Evolutionary conservation across 352 stramenopile species (phyloP).

Genomic region (Globisporangium parvum): DNA sequence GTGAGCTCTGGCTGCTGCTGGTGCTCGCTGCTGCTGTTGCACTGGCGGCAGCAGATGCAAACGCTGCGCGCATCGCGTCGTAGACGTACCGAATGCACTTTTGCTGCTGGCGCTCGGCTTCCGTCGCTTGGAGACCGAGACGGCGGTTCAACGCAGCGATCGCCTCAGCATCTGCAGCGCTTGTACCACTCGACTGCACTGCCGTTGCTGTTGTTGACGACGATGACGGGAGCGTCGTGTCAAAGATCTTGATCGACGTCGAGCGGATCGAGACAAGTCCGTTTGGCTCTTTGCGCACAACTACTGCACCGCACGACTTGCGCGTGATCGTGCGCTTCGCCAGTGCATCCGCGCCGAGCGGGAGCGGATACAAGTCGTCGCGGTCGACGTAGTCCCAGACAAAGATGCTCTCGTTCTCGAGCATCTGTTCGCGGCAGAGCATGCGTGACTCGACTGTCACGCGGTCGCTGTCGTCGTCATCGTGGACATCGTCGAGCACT

Average conservation of each 20-base stretch:
- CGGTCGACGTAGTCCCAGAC: conserved; percentile 66
- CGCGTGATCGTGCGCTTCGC: conserved; percentile 28
- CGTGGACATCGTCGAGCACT: conserved; percentile 19
- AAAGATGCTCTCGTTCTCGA: conserved; percentile 29
- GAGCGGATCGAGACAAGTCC: conserved; percentile 54
- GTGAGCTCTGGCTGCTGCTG: neutral
- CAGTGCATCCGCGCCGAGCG: conserved; percentile 6
- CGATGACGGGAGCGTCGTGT: conserved; percentile 20
- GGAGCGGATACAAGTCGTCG: conserved; percentile 42
- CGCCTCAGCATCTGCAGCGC: conserved; percentile 23
- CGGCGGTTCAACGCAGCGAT: conserved; percentile 27
- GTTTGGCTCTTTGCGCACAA: conserved; percentile 32
- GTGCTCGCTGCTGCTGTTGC: neutral
- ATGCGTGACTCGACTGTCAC: conserved; percentile 56
- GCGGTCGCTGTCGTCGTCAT: conserved; percentile 14
- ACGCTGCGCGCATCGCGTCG: conserved; percentile 24
- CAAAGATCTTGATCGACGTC: conserved; percentile 56
- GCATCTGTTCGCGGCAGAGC: conserved; percentile 36
- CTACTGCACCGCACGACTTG: conserved; percentile 42
- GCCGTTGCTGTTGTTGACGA: neutral
- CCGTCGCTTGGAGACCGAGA: conserved; percentile 46
- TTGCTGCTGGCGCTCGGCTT: conserved; percentile 40
- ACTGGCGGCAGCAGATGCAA: conserved; percentile 3
- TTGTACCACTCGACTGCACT: neutral
- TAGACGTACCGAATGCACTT: conserved; percentile 53